Evolutionary conservation across 1,284 basidiomycete genomes (phyloP).

Genomic region (Rhizoctonia solani): DNA sequence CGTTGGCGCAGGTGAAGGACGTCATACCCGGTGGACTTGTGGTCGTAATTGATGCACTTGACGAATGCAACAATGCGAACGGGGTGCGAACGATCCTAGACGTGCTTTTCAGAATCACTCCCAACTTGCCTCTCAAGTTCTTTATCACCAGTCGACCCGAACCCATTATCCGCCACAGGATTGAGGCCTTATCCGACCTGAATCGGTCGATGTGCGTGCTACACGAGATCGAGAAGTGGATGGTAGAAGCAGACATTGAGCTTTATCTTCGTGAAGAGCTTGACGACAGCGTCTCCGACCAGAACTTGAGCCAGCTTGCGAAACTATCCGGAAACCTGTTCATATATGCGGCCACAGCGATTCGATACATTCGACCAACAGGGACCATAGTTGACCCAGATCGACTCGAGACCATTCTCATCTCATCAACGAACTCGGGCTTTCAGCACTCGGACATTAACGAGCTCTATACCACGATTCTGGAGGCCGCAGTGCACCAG

Average conservation of each 20-base stretch:
- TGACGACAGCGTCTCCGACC: neutral
- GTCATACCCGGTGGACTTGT: no score
- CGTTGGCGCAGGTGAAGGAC: no score
- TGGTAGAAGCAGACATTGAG: neutral
- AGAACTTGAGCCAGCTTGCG: neutral
- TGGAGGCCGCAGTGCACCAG: no score
- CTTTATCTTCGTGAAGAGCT: neutral
- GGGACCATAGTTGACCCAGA: neutral
- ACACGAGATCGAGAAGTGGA: neutral
- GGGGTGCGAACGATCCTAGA: no score
- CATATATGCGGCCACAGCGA: no score
- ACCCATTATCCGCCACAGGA: neutral
- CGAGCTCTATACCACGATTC: no score
- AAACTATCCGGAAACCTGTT: neutral
- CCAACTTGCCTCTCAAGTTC: no score
- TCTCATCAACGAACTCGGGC: neutral
- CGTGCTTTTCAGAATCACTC: no score
- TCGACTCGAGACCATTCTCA: neutral
- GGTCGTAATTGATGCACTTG: no score
- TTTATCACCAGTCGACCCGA: slow-evolving; percentile 9
- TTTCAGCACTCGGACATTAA: neutral
- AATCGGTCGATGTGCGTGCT: neutral
- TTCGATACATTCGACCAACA: neutral
- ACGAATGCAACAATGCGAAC: no score
- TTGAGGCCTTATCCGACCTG: neutral